A percentile compares a stretch with the other conserved stretches of the same genome.
These are phyloP conservation scores for Suhomyces wounanorum DNA, from an alignment of 1,139 yeast genomes.

Conservation along the genomic window DNA sequence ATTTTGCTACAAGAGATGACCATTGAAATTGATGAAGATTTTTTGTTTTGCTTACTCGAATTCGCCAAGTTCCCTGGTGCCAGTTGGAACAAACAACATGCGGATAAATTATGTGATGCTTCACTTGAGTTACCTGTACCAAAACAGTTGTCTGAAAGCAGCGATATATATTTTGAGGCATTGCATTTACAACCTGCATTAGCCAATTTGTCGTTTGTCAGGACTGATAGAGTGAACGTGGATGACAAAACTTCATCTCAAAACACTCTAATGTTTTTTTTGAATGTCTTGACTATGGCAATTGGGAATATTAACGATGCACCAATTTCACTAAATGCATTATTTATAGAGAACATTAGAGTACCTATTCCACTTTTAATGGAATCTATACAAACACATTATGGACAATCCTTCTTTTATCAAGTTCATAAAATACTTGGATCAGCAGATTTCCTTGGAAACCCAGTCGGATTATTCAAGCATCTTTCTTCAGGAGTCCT, in stretches of 20 bases:
- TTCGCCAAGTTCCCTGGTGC: constrained; percentile 75
- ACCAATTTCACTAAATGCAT: constrained; percentile 85
- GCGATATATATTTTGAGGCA: constrained; percentile 88
- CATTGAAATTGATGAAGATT: constrained; percentile 91
- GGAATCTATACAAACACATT: constrained; percentile 78
- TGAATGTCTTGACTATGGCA: constrained; percentile 92
- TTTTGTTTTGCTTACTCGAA: constrained; percentile 78
- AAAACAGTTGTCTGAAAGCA: constrained; percentile 52
- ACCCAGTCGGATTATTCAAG: constrained; percentile 95
- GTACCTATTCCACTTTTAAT: constrained; percentile 77
- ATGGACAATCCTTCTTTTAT: constrained; percentile 88
- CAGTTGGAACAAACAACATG: constrained; percentile 55
- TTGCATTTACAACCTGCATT: constrained; percentile 91
- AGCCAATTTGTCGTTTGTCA: constrained; percentile 84
- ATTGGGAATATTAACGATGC: constrained; percentile 97
- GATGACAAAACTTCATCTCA: constrained; percentile 57
- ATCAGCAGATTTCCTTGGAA: constrained; percentile 93
- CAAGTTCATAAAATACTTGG: constrained; percentile 93
- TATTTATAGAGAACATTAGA: constrained; percentile 84
- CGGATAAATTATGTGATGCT: constrained; percentile 64
- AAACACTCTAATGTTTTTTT: constrained; percentile 70
- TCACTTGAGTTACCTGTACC: constrained; percentile 72
- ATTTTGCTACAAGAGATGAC: constrained; percentile 87
- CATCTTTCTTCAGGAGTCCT: constrained; percentile 91
- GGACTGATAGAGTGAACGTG: constrained; percentile 78